phyloP scores from a whole-genome alignment of 768 basidiomycete species.

The Candolleomyces eurysporus region DNA sequence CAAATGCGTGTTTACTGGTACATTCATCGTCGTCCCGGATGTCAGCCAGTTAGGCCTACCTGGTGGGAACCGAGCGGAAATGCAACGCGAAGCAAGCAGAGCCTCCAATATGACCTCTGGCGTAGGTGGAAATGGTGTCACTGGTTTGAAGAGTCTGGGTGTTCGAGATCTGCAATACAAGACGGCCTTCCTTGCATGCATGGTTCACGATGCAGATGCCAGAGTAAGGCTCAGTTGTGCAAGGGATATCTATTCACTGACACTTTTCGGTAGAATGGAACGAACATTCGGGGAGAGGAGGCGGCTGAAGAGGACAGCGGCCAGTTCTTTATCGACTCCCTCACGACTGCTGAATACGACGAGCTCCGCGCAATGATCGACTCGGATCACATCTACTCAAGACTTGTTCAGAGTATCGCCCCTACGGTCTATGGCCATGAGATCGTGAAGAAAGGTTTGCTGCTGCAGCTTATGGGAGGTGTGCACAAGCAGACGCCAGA shows the following conservation, averaged over 20 bases:
- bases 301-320: constrained; percentile 75
- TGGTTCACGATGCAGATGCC: constrained; percentile 91
- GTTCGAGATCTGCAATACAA: constrained; percentile 97
- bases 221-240: constrained; percentile 53
- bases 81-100: constrained; percentile 81
- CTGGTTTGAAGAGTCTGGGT: constrained; percentile 90
- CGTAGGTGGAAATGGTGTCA: constrained; percentile 80
- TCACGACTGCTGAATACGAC: constrained; percentile 93
- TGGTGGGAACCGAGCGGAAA: constrained; percentile 87
- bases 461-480: constrained; percentile 97
- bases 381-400: constrained; percentile 90
- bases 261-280: constrained; percentile 54
- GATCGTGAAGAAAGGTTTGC: constrained; percentile 96
- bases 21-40: constrained; percentile 98
- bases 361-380: constrained; percentile 94
- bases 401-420: constrained; percentile 91
- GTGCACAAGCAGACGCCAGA: constrained; percentile 96
- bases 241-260: neutral
- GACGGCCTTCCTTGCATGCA: constrained; percentile 97
- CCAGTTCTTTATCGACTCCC: constrained; percentile 81
- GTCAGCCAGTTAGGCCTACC: constrained; percentile 94
- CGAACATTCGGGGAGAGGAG: constrained; percentile 88
- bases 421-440: constrained; percentile 99
- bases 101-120: constrained; percentile 60
- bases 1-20: constrained; percentile 96